A percentile compares a stretch with the other conserved stretches of the same genome.
These are phyloP conservation scores for Alternaria alternata DNA, from an alignment of 2,329 filamentous ascomycete species.

Conservation along the genomic window DNA sequence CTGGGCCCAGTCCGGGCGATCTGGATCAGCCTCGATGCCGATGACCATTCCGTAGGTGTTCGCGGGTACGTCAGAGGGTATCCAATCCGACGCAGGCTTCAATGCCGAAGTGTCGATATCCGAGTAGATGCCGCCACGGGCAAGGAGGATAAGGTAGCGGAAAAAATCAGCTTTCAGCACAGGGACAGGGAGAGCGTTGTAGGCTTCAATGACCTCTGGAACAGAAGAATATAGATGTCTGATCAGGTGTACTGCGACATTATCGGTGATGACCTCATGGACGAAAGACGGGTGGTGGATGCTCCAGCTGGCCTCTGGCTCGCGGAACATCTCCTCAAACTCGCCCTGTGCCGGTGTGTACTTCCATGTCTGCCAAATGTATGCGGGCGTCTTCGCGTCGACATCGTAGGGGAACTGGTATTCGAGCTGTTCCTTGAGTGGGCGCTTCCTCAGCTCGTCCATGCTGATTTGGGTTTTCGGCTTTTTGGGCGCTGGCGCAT, in stretches of 20 bases:
- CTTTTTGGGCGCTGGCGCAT: conserved; percentile 49
- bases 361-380: conserved; percentile 99
- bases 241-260: conserved; percentile 81
- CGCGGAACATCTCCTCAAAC: conserved; percentile 78
- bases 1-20: conserved; percentile 87
- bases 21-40: conserved; percentile 95
- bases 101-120: conserved; percentile 88
- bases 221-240: conserved; percentile 82
- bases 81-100: conserved; percentile 84
- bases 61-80: conserved; percentile 78
- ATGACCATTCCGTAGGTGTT: conserved; percentile 84
- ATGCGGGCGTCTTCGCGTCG: conserved; percentile 88
- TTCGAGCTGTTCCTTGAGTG: conserved; percentile 79
- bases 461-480: conserved; percentile 67
- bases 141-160: conserved; percentile 75
- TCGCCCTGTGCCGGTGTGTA: conserved; percentile 77
- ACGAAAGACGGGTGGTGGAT: conserved; percentile 87
- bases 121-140: conserved; percentile 79
- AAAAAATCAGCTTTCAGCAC: conserved; percentile 72
- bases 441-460: conserved; percentile 74
- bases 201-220: conserved; percentile 59
- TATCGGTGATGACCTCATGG: conserved; percentile 96
- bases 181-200: conserved; percentile 57
- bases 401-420: conserved; percentile 96
- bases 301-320: conserved; percentile 89